These are phyloP conservation scores for Diospyros lotus DNA, from an alignment of 148 eudicot genomes.

Conservation along the genomic window DNA sequence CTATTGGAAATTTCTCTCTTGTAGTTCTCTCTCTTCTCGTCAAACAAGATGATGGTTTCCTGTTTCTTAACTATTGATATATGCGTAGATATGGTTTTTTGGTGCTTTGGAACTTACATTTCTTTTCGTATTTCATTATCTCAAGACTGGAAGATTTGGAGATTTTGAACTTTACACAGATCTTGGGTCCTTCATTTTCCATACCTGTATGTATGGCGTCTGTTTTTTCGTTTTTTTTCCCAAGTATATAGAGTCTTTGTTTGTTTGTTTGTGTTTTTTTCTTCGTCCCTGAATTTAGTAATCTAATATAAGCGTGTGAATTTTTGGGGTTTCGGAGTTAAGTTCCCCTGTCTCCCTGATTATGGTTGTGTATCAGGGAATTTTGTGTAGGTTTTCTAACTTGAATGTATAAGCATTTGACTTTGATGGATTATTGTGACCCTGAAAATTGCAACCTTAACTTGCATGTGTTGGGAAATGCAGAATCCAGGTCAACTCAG, in stretches of 20 bases:
- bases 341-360: not conserved
- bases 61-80: not conserved
- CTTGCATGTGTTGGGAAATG: conserved; percentile 13
- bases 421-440: not conserved
- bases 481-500: conserved; percentile 87
- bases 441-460: not conserved
- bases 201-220: too few species aligned
- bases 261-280: not conserved
- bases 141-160: not conserved
- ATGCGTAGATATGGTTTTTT: not conserved
- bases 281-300: not conserved
- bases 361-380: not conserved
- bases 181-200: not conserved
- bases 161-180: not conserved
- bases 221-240: too few species aligned
- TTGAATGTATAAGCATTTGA: not conserved
- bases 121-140: not conserved
- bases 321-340: not conserved
- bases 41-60: not conserved
- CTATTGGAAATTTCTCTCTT: too few species aligned
- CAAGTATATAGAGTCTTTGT: too few species aligned
- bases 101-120: not conserved
- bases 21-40: not conserved
- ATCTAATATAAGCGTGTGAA: not conserved
- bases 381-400: not conserved